Evolutionary conservation across 1,139 yeast species (phyloP), one percentile per base, ranked within the genome.

Genomic region (Blastobotrys persicus): DNA sequence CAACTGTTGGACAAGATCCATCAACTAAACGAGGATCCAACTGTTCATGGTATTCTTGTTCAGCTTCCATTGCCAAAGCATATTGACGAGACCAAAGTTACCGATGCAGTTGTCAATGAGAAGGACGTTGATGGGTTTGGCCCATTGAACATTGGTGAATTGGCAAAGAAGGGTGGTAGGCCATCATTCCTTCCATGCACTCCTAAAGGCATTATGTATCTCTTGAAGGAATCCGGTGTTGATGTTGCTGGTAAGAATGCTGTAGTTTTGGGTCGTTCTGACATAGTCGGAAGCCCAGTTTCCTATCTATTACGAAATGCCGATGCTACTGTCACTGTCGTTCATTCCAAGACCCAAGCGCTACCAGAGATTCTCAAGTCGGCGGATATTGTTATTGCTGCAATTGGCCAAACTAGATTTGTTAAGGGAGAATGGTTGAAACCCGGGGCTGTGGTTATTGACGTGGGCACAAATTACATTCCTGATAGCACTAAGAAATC

Each of bases 61-160:
- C 98, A 92, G 71, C 77, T 92, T 62, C 98, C 98, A 3, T 72
- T 92, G 50, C 98, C 98, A 19, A 70, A 70, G 9, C 94, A 87
- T 61, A 75, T 92, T 57, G 80, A 88, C 65, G 98, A 91, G 70
- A 77, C 82, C 52, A 77, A 74, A 59, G 76, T 92, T 59, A 91
- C 97, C 46, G 79, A 80, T 57, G 80, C 91, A 17, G 96, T 92
- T 28, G 68, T 75, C 42, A 78, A 89, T 16, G 78, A 76, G 49
- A 92, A 92, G 73, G 99, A 92, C 63, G 97, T 94, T 44, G 99
- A 92, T 66, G 99, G 98, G 1, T 92, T 92, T 64, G 95, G 94
- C 46, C 85, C 95, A 43, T 78, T 70, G 67, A 94, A 92, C 69
- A 85, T 88, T 47, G 98, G 98, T 49, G 98, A 92, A 70, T 78